These are phyloP conservation scores for Gaertneriomyces sp. DNA, from an alignment of 192 early-diverging fungal species.

Conservation along the genomic window DNA sequence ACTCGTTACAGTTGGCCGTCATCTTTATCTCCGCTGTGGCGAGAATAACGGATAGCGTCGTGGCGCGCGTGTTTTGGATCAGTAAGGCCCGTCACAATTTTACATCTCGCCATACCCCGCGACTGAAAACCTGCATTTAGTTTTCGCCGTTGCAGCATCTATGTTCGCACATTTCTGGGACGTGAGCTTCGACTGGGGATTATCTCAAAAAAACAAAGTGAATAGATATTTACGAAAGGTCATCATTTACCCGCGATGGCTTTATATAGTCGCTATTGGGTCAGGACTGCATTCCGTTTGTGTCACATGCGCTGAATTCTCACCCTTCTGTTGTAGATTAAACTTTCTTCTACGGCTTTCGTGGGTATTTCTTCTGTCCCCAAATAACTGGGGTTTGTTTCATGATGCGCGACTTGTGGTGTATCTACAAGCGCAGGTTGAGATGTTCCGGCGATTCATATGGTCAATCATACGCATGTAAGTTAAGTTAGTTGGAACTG, in stretches of 20 bases:
- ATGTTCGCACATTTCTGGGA: conserved; percentile 44
- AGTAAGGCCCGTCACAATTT: neutral
- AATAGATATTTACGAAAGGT: conserved; percentile 41
- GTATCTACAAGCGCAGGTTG: conserved; percentile 38
- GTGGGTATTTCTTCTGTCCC: conserved; percentile 44
- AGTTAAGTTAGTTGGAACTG: neutral
- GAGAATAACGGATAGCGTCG: conserved; percentile 6
- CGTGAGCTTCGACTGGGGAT: conserved; percentile 41
- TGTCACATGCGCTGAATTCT: neutral
- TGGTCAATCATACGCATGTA: conserved; percentile 46
- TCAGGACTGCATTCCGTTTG: neutral
- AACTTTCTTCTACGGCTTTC: conserved; percentile 36
- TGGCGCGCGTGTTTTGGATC: conserved; percentile 34
- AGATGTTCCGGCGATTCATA: conserved; percentile 37
- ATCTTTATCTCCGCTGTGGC: conserved; percentile 34
- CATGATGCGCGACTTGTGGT: conserved; percentile 32
- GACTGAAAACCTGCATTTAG: neutral
- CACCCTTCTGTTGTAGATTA: neutral
- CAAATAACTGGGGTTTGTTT: conserved; percentile 43
- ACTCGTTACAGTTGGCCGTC: conserved; percentile 34
- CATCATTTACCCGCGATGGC: conserved; percentile 37
- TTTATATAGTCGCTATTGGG: conserved; percentile 31
- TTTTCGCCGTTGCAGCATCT: conserved; percentile 26
- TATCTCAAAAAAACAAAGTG: conserved; percentile 26
- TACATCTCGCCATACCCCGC: neutral